Conservation (phyloP, 331 rosid genomes). For the Acacia pycnantha region DNA sequence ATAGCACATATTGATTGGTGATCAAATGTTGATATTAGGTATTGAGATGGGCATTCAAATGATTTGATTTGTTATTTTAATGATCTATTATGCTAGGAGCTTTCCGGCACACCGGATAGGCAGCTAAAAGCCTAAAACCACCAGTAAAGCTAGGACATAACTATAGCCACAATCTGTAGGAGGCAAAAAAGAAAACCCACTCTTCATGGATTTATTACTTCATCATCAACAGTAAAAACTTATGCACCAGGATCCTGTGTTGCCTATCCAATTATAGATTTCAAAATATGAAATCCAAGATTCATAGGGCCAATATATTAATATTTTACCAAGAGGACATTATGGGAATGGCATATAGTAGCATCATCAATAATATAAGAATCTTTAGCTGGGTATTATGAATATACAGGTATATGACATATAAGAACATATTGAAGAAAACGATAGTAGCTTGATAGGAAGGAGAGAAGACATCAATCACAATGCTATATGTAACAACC, state of each 20-base stretch:
- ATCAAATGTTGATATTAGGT: no score
- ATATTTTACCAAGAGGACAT: neutral
- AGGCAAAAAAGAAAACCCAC: neutral
- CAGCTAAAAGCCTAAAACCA: neutral
- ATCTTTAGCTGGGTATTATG: neutral
- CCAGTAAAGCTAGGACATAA: neutral
- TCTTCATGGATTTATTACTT: neutral
- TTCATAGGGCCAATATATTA: neutral
- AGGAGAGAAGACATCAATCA: no score
- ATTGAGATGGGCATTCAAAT: no score
- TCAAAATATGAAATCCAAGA: neutral
- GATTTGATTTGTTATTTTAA: no score
- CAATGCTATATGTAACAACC: no score
- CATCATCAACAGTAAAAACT: neutral
- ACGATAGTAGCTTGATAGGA: no score
- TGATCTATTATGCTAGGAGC: no score
- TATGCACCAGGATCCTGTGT: neutral
- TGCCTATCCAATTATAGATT: neutral
- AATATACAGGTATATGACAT: no score
- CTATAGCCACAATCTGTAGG: neutral
- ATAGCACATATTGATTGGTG: no score
- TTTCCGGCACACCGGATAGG: neutral
- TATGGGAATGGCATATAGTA: neutral
- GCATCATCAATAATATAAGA: conserved; percentile 1
- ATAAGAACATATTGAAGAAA: no score